These are phyloP conservation scores for Auricularia heimuer DNA, from an alignment of 768 basidiomycete genomes.

Conservation along the genomic window DNA sequence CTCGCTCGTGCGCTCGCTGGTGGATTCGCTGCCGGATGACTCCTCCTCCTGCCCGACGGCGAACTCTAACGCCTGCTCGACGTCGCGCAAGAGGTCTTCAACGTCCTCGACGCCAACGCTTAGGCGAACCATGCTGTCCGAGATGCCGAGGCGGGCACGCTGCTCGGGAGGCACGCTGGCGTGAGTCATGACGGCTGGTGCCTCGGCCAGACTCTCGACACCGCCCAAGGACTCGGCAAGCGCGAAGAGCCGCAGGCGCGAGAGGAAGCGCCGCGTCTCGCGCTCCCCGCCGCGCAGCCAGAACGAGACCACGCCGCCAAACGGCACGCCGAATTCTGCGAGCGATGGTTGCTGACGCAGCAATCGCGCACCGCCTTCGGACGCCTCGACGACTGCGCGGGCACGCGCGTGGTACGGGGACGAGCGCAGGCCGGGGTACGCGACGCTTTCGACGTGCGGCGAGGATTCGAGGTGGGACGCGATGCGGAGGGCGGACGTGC, in stretches of 20 bases:
- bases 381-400: conserved; percentile 25
- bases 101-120: conserved; percentile 84
- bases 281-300: conserved; percentile 34
- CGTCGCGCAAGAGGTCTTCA: conserved; percentile 69
- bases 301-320: conserved; percentile 83
- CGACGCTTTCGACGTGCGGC: conserved; percentile 63
- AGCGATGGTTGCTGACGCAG: background rate
- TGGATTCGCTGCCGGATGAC: background rate
- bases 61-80: conserved; percentile 51
- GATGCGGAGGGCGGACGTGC: conserved; percentile 67
- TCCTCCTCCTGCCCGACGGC: conserved; percentile 17
- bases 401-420: conserved; percentile 62
- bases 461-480: conserved; percentile 48
- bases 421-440: conserved; percentile 72
- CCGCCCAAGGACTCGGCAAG: conserved; percentile 88
- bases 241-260: conserved; percentile 53
- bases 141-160: conserved; percentile 63
- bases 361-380: conserved; percentile 12
- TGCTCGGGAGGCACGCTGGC: conserved; percentile 55
- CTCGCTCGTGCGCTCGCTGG: background rate
- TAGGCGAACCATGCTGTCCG: conserved; percentile 64
- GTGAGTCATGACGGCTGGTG: conserved; percentile 86
- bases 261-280: conserved; percentile 57
- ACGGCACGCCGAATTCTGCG: conserved; percentile 57
- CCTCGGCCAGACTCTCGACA: conserved; percentile 83